These are phyloP conservation scores for Ustilago loliicola DNA, from an alignment of 1,284 basidiomycete species.

Conservation along the genomic window DNA sequence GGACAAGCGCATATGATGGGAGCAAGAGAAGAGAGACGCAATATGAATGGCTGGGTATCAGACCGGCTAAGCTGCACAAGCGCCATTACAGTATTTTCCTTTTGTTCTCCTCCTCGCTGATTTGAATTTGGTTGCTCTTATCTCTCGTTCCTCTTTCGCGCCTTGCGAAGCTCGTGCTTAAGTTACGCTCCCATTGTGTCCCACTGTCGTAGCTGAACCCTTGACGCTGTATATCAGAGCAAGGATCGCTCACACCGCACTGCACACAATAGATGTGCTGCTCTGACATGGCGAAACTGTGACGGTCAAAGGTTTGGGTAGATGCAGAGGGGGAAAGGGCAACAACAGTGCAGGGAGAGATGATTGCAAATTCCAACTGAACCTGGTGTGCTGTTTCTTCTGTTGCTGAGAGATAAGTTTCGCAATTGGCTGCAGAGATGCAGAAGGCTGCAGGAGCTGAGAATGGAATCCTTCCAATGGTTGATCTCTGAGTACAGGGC, in stretches of 20 bases:
- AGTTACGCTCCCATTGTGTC: neutral
- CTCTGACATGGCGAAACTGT: too few species aligned
- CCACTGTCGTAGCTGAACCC: neutral
- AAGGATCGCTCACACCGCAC: too few species aligned
- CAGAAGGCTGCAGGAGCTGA: neutral
- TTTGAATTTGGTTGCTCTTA: neutral
- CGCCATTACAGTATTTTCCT: neutral
- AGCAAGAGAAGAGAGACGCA: neutral
- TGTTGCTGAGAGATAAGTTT: neutral
- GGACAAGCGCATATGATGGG: neutral
- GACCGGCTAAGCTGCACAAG: constrained; percentile 12
- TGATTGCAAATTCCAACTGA: constrained; percentile 3
- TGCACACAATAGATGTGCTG: too few species aligned
- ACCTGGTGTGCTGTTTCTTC: neutral
- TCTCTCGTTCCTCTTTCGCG: neutral
- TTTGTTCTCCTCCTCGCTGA: neutral
- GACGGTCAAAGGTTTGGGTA: neutral
- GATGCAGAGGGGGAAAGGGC: neutral
- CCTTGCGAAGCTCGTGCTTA: neutral
- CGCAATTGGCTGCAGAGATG: neutral
- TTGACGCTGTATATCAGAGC: neutral
- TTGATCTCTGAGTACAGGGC: neutral
- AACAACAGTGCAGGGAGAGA: neutral
- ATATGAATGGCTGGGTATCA: constrained; percentile 19
- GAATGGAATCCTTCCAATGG: neutral